Evolutionary conservation across 1,284 basidiomycete genomes (phyloP).

Genomic region (Ceratorhiza oryzae-sativae): DNA sequence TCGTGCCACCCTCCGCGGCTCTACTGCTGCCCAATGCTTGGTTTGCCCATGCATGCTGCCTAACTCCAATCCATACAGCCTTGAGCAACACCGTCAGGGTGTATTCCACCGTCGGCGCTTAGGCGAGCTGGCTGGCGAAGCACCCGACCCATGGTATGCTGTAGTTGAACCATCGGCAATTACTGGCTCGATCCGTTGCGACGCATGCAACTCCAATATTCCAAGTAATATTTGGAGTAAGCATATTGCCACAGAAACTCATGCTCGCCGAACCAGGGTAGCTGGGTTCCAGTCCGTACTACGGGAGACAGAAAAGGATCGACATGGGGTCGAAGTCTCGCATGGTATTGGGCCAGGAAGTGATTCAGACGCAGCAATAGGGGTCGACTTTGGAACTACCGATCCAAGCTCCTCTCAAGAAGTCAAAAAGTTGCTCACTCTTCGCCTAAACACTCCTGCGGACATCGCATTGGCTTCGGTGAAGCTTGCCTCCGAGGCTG

Average conservation of each 20-base stretch:
- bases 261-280: conserved; percentile 52
- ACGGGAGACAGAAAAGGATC: conserved; percentile 57
- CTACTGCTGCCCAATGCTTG: conserved; percentile 31
- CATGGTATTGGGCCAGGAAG: conserved; percentile 40
- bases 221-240: conserved; percentile 48
- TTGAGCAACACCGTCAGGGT: conserved; percentile 50
- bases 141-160: conserved; percentile 47
- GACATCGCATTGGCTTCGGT: conserved; percentile 35
- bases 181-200: conserved; percentile 51
- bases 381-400: conserved; percentile 55
- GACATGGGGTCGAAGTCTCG: conserved; percentile 53
- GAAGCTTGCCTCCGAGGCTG: conserved; percentile 36
- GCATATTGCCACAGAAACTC: conserved; percentile 47
- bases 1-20: conserved; percentile 34
- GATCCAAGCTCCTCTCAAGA: conserved; percentile 44
- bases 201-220: conserved; percentile 53
- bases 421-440: conserved; percentile 42
- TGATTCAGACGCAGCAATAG: conserved; percentile 43
- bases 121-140: conserved; percentile 44
- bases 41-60: conserved; percentile 51
- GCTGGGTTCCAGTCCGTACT: conserved; percentile 52
- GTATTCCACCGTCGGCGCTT: conserved; percentile 46
- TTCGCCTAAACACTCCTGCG: conserved; percentile 42
- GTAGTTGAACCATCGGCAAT: conserved; percentile 41
- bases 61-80: conserved; percentile 46